phyloP scores from a whole-genome alignment of 257 asterid genomes.

The Rubia yunnanensis region DNA sequence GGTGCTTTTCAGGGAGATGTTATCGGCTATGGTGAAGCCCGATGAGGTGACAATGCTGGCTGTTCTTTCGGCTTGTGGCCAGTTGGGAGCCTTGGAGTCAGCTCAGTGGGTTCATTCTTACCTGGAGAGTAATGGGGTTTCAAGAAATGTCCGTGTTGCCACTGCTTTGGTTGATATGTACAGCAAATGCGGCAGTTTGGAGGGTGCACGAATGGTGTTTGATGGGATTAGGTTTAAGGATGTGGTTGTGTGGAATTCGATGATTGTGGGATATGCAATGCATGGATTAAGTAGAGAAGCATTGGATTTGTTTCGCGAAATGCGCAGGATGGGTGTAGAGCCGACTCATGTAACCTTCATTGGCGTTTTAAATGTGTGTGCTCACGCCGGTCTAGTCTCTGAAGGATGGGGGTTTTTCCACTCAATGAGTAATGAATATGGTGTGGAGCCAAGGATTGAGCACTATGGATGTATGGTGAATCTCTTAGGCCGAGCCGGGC shows the following conservation, averaged over 20 bases:
- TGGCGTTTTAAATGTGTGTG: conserved; percentile 23
- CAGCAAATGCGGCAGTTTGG: conserved; percentile 28
- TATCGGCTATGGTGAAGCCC: conserved; percentile 18
- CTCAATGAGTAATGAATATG: conserved; percentile 14
- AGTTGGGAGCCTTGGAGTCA: conserved; percentile 23
- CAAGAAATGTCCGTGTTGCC: conserved; percentile 18
- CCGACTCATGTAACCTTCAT: conserved; percentile 26
- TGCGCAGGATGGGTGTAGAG: conserved; percentile 8
- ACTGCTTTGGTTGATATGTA: conserved; percentile 34
- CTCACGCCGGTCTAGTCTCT: conserved; percentile 22
- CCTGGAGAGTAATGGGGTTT: conserved; percentile 17
- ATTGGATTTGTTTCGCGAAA: conserved; percentile 14
- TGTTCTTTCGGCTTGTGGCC: conserved; percentile 26
- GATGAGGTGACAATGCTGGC: conserved; percentile 25
- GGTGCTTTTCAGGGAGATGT: conserved; percentile 22
- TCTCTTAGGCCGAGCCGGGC: not conserved
- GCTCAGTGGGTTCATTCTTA: conserved; percentile 32
- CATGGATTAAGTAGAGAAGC: conserved; percentile 23
- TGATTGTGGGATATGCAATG: conserved; percentile 26
- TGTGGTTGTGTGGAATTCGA: conserved; percentile 23
- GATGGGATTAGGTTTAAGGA: conserved; percentile 21
- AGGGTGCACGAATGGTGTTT: conserved; percentile 25
- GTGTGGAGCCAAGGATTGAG: conserved; percentile 2
- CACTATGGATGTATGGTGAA: conserved; percentile 26
- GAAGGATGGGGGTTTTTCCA: conserved; percentile 20